Evolutionary conservation across 2,329 filamentous ascomycete species (phyloP), one percentile per base, ranked within the genome.

Genomic region (Lomentospora prolificans): DNA sequence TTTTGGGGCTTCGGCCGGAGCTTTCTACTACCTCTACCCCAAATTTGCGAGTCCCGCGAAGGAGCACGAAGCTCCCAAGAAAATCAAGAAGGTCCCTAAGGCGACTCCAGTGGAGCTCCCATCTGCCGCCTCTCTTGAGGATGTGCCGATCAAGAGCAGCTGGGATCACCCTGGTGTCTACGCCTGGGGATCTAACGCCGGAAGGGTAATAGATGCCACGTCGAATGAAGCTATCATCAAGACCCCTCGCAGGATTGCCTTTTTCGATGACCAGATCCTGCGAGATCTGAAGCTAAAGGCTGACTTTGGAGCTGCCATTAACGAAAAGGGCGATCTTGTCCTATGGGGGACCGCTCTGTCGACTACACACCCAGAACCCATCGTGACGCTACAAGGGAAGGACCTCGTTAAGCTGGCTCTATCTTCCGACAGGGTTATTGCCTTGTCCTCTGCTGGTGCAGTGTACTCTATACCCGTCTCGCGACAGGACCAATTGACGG

Each of bases 301-400:
- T 55, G 81, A 82, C 41, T 91, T 95, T 66, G 94, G 89, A 7
- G 92, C 85, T 3, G 94, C 94, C 8, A 85, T 97, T 41, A 86
- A 85, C 3, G 91, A 96, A 67, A 84, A 86, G 59, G 94, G 94
- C 3, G 87, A 97, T 66, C 69, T 99, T 48, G 76, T 96, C 10
- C 91, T 97, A 72, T 99, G 94, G 94, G 94, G 94, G 1, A 77
- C 78, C 3, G 89, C 78, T 3, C 96, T 86, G 66, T 86, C 86
- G 5, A 76, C 80, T 56, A 76, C 81, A 3, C 74, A 81, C 28
- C 79, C 75, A 8, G 72, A 76, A 28, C 94, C 92, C 0, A 77
- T 77, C 1, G 74, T 78, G 51, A 96, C 92, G 0, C 71, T 99
- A 55, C 83, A 73, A 58, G 92, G 91, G 56, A 95, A 95, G 67